Percentiles rank a stretch among this genome's conserved stretches.
Conservation (phyloP, 768 basidiomycete genomes). For the Amanita rimosa region DNA sequence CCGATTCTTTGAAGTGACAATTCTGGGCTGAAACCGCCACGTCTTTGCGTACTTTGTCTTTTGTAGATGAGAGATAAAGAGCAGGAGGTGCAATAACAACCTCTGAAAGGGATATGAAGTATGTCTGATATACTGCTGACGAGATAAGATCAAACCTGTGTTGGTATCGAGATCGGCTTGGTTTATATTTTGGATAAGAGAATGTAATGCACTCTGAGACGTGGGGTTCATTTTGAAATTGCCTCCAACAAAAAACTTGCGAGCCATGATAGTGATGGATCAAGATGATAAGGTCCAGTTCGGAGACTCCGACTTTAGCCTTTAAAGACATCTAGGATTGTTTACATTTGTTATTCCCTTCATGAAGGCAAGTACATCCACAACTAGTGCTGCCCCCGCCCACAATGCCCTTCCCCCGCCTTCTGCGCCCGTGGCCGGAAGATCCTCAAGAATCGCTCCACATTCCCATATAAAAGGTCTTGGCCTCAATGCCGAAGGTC, state of each 20-base stretch:
- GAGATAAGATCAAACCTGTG: conserved; percentile 43
- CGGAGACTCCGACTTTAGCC: too few species aligned
- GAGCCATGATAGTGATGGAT: conserved; percentile 38
- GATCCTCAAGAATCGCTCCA: conserved; percentile 74
- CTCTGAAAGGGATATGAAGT: conserved; percentile 37
- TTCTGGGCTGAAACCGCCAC: conserved; percentile 88
- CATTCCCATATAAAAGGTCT: conserved; percentile 98
- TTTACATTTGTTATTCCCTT: not conserved
- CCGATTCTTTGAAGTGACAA: conserved; percentile 70
- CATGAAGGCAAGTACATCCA: conserved; percentile 29
- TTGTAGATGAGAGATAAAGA: conserved; percentile 73
- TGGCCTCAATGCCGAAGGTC: conserved; percentile 77
- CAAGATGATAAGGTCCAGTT: not conserved
- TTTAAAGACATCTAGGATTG: not conserved
- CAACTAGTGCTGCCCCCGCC: conserved; percentile 39
- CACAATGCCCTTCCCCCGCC: conserved; percentile 68
- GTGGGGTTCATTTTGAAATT: conserved; percentile 98
- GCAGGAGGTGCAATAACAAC: conserved; percentile 89
- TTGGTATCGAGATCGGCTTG: conserved; percentile 63
- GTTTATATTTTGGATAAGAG: conserved; percentile 65
- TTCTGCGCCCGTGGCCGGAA: conserved; percentile 33
- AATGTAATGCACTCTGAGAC: conserved; percentile 48
- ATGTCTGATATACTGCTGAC: conserved; percentile 6
- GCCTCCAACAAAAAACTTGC: conserved; percentile 90
- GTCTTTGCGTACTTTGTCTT: conserved; percentile 48